Conservation (phyloP, 768 basidiomycete species). For the Termitomyces sp. region DNA sequence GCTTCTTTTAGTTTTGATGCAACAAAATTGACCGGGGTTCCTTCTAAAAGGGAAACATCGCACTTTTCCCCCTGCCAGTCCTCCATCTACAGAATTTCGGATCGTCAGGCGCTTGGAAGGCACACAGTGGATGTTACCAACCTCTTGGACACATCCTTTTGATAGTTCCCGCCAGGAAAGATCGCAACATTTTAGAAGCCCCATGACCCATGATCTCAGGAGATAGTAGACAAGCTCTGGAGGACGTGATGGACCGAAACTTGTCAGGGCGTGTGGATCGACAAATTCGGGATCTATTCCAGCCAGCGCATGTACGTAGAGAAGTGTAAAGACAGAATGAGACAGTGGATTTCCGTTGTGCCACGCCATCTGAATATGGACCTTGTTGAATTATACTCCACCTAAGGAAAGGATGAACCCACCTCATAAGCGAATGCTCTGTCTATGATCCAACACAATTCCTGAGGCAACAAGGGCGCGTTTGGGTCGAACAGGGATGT, state of each 20-base stretch:
- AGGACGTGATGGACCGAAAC: slow-evolving; percentile 44
- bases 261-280: slow-evolving; percentile 16
- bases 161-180: slow-evolving; percentile 76
- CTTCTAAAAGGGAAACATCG: slow-evolving; percentile 71
- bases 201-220: slow-evolving; percentile 61
- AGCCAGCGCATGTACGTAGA: slow-evolving; percentile 62
- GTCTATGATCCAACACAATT: slow-evolving; percentile 88
- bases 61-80: slow-evolving; percentile 91
- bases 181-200: slow-evolving; percentile 77
- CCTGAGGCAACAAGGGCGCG: slow-evolving; percentile 61
- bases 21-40: slow-evolving; percentile 48
- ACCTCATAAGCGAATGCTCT: slow-evolving; percentile 77
- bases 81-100: slow-evolving; percentile 51
- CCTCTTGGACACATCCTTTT: slow-evolving; percentile 74
- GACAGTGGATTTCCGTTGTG: slow-evolving; percentile 81
- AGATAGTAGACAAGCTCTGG: slow-evolving; percentile 62
- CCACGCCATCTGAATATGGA: slow-evolving; percentile 69
- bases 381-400: slow-evolving; percentile 1
- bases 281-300: slow-evolving; percentile 56
- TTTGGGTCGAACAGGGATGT: slow-evolving; percentile 58
- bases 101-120: neutral
- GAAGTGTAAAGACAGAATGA: slow-evolving; percentile 78
- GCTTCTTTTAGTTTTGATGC: slow-evolving; percentile 56
- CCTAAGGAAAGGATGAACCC: slow-evolving; percentile 16
- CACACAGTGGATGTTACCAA: slow-evolving; percentile 33